Base-by-base conservation (phyloP, 164 flowering plant species). In the Stephania japonica region DNA sequence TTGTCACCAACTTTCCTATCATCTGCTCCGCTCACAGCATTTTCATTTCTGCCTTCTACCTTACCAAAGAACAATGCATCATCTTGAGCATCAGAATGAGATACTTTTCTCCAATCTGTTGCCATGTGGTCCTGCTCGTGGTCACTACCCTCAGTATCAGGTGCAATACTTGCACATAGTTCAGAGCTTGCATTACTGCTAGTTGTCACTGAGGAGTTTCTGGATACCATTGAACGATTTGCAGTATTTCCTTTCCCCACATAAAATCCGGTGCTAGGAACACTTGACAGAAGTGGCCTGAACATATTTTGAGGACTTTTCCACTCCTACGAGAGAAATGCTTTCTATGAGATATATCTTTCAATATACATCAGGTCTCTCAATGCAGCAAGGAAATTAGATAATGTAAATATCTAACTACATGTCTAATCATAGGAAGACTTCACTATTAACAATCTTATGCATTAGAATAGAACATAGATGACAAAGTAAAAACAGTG, bases 251-350 rank as follows among this genome's bases (percentile, higher is more conserved):
- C 76, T 73, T 93, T 89, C 71, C 97, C 95, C 76, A 69, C 84
- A 83, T 86, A 89, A 71, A 96, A 89, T 12, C 97, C 84, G 67
- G 95, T 80, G 75, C 90, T 87, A 19, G 99, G 99, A 25, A 90
- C 97, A 88, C 99, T 96, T 42, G 97, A 90, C 69, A 93, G 79
- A 64, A 96, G 93, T 69, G 99, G 99, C 81, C 98, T 88, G 85
- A 93, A 96, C 99, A 90, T 95, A 78, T 85, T 91, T 73, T 85
- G 99, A 68, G 96, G 95, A 75, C 83, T 81, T 83, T 87, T 91
- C 70, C 92, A 84, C 77, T 95, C 98, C 99, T 93, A 75, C 83
- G 84, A 18, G 59, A 73, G n/a, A 41, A 65, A 71, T 32, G 63
- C 41, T 18, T 64, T 19, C 25, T 8, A 61, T 61, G 64, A 61